These are phyloP conservation scores for Mycena olivaceomarginata DNA, from an alignment of 768 basidiomycete genomes.

Conservation along the genomic window DNA sequence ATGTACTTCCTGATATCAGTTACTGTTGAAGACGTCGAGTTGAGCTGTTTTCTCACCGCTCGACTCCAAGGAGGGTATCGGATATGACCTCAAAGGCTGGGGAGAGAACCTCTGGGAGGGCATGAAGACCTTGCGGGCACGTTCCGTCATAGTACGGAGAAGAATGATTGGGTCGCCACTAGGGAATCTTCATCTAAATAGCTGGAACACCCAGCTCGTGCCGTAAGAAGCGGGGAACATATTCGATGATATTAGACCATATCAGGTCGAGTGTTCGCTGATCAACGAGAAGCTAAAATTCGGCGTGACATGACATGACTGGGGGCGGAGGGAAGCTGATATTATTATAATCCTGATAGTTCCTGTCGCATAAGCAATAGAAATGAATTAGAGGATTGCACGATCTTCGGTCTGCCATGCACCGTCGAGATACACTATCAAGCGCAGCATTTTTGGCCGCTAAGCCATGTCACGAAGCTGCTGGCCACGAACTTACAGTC, in stretches of 20 bases:
- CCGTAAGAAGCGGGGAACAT: no score
- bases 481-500: no score
- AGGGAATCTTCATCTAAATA: not conserved
- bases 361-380: not conserved
- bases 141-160: no score
- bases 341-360: not conserved
- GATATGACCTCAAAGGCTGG: not conserved
- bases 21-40: not conserved
- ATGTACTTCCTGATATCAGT: not conserved
- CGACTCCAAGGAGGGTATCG: not conserved
- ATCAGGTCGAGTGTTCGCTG: no score
- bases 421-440: not conserved
- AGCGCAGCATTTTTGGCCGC: not conserved
- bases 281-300: not conserved
- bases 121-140: no score
- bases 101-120: not conserved
- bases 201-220: no score
- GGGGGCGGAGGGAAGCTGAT: not conserved
- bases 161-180: no score
- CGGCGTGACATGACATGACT: not conserved
- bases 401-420: not conserved
- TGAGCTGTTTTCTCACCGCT: not conserved
- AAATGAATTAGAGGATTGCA: not conserved
- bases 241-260: no score
- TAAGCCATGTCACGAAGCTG: no score